A percentile compares a stretch with the other conserved stretches of the same genome.
phyloP scores from a whole-genome alignment of 805 yeast species.

The Spathaspora sp. region DNA sequence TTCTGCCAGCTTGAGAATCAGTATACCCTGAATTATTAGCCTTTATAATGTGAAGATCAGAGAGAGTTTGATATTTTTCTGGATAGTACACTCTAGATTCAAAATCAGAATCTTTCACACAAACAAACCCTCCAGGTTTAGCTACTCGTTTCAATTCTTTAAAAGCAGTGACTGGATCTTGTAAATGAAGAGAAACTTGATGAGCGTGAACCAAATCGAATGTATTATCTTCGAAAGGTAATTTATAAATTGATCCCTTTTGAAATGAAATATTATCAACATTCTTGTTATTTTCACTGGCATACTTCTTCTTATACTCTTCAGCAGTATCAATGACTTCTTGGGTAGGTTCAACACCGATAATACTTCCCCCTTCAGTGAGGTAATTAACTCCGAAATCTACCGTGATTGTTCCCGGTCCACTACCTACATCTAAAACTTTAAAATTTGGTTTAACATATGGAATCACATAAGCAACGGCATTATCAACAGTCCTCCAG shows the following conservation, averaged over 20 bases:
- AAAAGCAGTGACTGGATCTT: slow-evolving; percentile 28
- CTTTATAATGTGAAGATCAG: slow-evolving; percentile 3
- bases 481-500: slow-evolving; percentile 31
- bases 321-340: slow-evolving; percentile 24
- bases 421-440: slow-evolving; percentile 41
- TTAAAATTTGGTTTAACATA: slow-evolving; percentile 19
- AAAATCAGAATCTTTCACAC: slow-evolving; percentile 29
- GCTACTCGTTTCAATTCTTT: slow-evolving; percentile 34
- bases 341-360: slow-evolving; percentile 29
- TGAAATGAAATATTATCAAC: slow-evolving; percentile 19
- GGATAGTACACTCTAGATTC: slow-evolving; percentile 15
- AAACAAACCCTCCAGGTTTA: slow-evolving; percentile 29
- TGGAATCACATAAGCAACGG: slow-evolving; percentile 22
- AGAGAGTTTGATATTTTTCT: slow-evolving; percentile 9
- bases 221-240: slow-evolving; percentile 31
- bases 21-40: slow-evolving; percentile 9
- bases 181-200: slow-evolving; percentile 35
- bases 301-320: slow-evolving; percentile 4
- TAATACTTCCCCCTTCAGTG: slow-evolving; percentile 17
- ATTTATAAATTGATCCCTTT: slow-evolving; percentile 24
- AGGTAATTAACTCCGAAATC: slow-evolving; percentile 28
- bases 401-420: slow-evolving; percentile 38
- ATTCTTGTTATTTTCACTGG: not conserved
- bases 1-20: slow-evolving; percentile 14
- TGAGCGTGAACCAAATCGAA: slow-evolving; percentile 39